Percentiles rank a stretch among this genome's conserved stretches.
Conservation (phyloP, 139 green algal species). For the Gonium pectorale region DNA sequence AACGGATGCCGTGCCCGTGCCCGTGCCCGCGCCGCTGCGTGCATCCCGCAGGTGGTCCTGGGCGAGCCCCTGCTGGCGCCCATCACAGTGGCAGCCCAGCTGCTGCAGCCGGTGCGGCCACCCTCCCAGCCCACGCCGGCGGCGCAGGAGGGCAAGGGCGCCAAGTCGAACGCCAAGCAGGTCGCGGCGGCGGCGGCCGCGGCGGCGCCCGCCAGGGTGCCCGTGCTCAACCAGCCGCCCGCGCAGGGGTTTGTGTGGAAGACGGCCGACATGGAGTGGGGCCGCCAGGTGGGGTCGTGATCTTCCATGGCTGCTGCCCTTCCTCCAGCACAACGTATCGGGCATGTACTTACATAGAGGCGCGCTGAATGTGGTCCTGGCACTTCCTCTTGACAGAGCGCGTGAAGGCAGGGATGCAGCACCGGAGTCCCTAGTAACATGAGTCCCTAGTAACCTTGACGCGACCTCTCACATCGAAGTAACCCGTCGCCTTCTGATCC, state of each 20-base stretch:
- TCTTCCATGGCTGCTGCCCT: not conserved
- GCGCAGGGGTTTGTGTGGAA: constrained; percentile 5
- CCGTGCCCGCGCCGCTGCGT: too few species aligned
- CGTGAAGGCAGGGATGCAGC: not conserved
- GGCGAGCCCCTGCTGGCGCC: constrained; percentile 25
- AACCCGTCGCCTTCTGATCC: not conserved
- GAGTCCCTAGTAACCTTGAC: not conserved
- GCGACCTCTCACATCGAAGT: not conserved
- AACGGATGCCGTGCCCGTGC: too few species aligned
- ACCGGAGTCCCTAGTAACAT: not conserved
- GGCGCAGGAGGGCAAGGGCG: not conserved
- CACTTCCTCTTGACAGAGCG: too few species aligned
- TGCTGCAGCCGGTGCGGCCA: constrained; percentile 23
- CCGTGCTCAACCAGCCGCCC: constrained; percentile 8
- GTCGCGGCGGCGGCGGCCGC: not conserved
- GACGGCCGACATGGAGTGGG: constrained; percentile 38
- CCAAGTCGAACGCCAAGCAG: not conserved
- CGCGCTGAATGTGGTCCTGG: too few species aligned
- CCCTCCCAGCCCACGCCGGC: not conserved
- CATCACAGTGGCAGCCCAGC: constrained; percentile 28
- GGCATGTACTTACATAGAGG: too few species aligned
- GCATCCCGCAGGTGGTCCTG: constrained; percentile 13
- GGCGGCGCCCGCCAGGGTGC: not conserved
- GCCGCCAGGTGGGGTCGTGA: constrained; percentile 18
- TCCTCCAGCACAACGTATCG: too few species aligned